Base-by-base conservation (phyloP, 2,329 filamentous ascomycete genomes). In the Claviceps sp. region DNA sequence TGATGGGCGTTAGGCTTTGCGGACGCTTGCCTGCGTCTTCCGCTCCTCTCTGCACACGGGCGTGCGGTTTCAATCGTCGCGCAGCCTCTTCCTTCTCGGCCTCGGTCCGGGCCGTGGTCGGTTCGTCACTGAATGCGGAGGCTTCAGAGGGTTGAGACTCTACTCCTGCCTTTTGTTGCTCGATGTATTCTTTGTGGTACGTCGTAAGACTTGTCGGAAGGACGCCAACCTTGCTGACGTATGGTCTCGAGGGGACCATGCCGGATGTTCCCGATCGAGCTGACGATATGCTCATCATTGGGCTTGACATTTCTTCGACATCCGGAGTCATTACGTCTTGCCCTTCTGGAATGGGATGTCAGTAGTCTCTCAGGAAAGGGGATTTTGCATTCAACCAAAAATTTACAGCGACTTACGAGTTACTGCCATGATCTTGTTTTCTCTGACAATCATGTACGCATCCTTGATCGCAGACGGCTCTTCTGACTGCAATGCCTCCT, bases 391-490 rank as follows among this genome's bases (percentile, higher is more conserved):
- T 34, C 30, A 4, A 11, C 4, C 11, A 11, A 1, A 34, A 1
- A 11, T 34, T 34, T 34, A 10, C 30, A 34, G 3, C 10, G 48
- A 81, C 87, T 81, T 74, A 94, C 88, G 89, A 66, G 89, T 95
- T 52, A 84, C 84, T 66, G 90, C 87, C 90, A 97, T 97, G 65
- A 97, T 80, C 67, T 96, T 93, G 65, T 97, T 97, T 69, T 98
- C 93, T 50, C 91, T 82, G 26, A 98, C 89, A 66, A 98, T 98
- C 70, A 96, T 84, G 71, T 97, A 98, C 1, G 93, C 93, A 69
- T 98, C 93, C 71, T 98, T 98, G 74, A 98, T 96, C 11, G 93
- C 90, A 54, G 90, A 97, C 13, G 93, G 93, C 66, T 98, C 93
- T 50, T 93, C 83, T 52, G 89, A 89, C 62, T 86, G 85, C 56